Conservation (phyloP, 2,329 filamentous ascomycete species). For the Xylariaceae sp. region DNA sequence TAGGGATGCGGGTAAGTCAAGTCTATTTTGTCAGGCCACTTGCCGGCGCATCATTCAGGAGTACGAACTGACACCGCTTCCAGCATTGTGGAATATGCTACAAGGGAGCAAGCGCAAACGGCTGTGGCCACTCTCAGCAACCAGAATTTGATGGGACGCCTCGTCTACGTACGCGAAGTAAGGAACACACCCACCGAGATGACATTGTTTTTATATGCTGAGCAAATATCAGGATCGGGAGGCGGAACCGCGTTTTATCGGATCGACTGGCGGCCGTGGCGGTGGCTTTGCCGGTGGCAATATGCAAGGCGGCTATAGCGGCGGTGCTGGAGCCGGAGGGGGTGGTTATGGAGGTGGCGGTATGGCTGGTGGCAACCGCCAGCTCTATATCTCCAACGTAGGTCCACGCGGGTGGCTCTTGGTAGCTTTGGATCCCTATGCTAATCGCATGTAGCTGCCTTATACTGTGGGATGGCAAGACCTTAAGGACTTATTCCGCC, state of each 20-base stretch:
- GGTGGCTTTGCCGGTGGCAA: slow-evolving; percentile 51
- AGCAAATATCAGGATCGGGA: slow-evolving; percentile 74
- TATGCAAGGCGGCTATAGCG: slow-evolving; percentile 51
- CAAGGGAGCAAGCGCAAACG: slow-evolving; percentile 96
- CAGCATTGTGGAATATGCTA: slow-evolving; percentile 99
- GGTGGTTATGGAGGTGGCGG: slow-evolving; percentile 45
- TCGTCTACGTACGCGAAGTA: slow-evolving; percentile 98
- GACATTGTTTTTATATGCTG: slow-evolving; percentile 19
- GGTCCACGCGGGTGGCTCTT: slow-evolving; percentile 54
- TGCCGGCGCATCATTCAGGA: neutral
- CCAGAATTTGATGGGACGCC: slow-evolving; percentile 96
- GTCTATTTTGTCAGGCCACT: neutral
- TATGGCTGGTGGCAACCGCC: slow-evolving; percentile 67
- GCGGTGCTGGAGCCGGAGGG: slow-evolving; percentile 52
- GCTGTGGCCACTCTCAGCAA: slow-evolving; percentile 98
- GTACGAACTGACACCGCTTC: slow-evolving; percentile 29
- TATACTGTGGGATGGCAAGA: slow-evolving; percentile 99
- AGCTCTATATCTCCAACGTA: slow-evolving; percentile 98
- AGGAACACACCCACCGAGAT: slow-evolving; percentile 26
- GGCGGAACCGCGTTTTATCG: slow-evolving; percentile 93
- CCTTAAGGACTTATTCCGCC: slow-evolving; percentile 96
- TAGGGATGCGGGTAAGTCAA: slow-evolving; percentile 98
- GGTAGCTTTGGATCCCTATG: slow-evolving; percentile 20
- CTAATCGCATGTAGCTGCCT: slow-evolving; percentile 64
- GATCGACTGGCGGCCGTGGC: slow-evolving; percentile 58